Base-by-base conservation (phyloP, 192 early-diverging fungal genomes). In the Spinellus fusiger region DNA sequence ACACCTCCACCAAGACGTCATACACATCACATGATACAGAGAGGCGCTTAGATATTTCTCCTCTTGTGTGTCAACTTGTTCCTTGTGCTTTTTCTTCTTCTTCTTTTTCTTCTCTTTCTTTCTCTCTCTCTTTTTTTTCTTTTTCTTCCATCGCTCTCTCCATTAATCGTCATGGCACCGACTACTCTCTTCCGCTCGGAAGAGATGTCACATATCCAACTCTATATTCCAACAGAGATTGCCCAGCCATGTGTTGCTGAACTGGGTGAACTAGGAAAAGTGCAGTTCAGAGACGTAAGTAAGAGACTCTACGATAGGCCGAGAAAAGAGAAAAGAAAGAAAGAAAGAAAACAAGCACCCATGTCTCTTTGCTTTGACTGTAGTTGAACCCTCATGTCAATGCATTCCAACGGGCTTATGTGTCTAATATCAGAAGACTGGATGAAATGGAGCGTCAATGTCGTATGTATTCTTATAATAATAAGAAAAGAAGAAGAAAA, bases 381-480 rank as follows among this genome's bases (percentile, higher is more conserved):
- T 59, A 94, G 92, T 78, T 97, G 54, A 99, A 99, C 76, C 78
- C 86, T 25, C 86, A 93, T 29, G 90, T 93, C 25, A 98, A 93
- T 70, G 94, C 94, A 10, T 99, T 99, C 68, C 95, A 99, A 75
- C 86, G 95, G 18, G 85, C 93, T 20, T 98, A 93, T 74, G 97
- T 98, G 22, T 87, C 78, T 55, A 93, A 98, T 71, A 95, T 99
- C 68, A 85, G 94, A 62, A 86, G 93, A 37, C 82, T 95, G 28
- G 94, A 99, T 70, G 97, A 99, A 73, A 91, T 99, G 85, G 94
- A 98, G 72, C 86, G 97, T 57, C 92, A 91, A 62, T 78, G 94
- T 51, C 90, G 96, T 90, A 80, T 76, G 86, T 76, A 44, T n/a
- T n/a, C n/a, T n/a, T n/a, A n/a, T n/a, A n/a, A n/a, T n/a, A n/a